Evolutionary conservation across 2,329 filamentous ascomycete species (phyloP), one percentile per base, ranked within the genome.

Genomic region (Fusarium aywerte): DNA sequence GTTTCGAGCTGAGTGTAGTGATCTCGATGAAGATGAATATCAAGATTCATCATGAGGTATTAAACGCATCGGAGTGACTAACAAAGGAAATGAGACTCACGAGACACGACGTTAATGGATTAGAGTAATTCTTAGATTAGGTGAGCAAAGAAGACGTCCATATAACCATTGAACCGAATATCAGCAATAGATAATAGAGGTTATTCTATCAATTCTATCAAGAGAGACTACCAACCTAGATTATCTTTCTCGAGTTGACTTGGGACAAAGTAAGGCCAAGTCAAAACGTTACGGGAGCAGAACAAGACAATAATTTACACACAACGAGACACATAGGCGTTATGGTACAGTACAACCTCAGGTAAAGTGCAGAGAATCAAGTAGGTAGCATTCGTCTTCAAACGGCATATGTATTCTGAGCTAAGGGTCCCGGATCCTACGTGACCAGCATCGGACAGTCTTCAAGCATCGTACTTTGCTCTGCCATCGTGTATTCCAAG

Each of bases 1-100:
- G 18, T n/a, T 25, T 32, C 25, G 44, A 23, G 32, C 18, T 35
- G 7, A 9, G 18, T 5, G 29, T 39, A 40, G 39, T 20, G 40
- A 63, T 67, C 54, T 68, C 38, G 59, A 65, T 68, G 39, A 49
- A 60, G 35, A 40, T 15, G 20, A 52, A 27, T 36, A 40, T 45
- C 29, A 56, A 45, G 18, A 44, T 38, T 32, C 11, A 53, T 33
- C 12, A 43, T 23, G 35, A 42, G 42, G 42, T 27, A 64, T 50
- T 36, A 21, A 25, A 23, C 4, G 45, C 12, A 32, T 43, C 20
- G 8, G 36, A 32, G 32, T 27, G 11, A 21, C 44, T 29, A 20
- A 16, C 3, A 18, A 36, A 23, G 8, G 7, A 11, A 58, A 21
- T n/a, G 33, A 27, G 31, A 21, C 13, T 50, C 13, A n/a, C 8